Evolutionary conservation across 2,329 filamentous ascomycete species (phyloP), one percentile per base, ranked within the genome.

Genomic region (Colletotrichum sp.): DNA sequence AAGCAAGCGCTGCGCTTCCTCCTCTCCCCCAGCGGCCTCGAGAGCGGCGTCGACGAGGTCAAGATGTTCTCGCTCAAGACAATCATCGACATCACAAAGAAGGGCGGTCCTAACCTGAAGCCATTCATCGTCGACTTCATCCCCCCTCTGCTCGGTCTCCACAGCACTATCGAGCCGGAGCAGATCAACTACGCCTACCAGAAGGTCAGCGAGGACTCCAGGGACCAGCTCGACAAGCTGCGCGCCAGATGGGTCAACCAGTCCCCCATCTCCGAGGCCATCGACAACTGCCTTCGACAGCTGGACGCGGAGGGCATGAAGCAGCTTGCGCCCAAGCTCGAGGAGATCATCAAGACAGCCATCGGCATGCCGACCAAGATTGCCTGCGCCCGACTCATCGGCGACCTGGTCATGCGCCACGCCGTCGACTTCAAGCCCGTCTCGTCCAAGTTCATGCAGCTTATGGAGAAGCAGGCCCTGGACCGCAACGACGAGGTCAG

Each of bases 401-500:
- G 95, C 9, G 96, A 95, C 1, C 89, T 99, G 9, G 95, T 95
- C 67, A 96, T 96, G 67, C 92, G 95, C 15, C 94, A 96, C 78
- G 92, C 91, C 44, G 90, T 93, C 49, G 88, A 96, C 34, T 95
- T 98, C 83, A 91, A 90, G 49, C 93, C 95, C 0, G 93, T 96
- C 80, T 93, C 95, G 15, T 92, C 95, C 77, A 88, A 90, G 10
- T 96, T 98, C 80, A 88, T 98, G 67, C 94, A 93, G 78, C 83
- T 96, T 12, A 90, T 98, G 78, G 92, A 95, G 80, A 96, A 95
- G 83, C 92, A 96, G 74, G 92, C 96, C 2, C 90, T 98, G 66
- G 97, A 99, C 83, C 94, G 94, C 78, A 99, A 99, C 81, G 96
- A 98, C 80, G 97, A 98, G 21, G 96, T 98, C 72, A 96, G 94